Conservation (phyloP, 257 asterid species). For the Solanum tacnaense region DNA sequence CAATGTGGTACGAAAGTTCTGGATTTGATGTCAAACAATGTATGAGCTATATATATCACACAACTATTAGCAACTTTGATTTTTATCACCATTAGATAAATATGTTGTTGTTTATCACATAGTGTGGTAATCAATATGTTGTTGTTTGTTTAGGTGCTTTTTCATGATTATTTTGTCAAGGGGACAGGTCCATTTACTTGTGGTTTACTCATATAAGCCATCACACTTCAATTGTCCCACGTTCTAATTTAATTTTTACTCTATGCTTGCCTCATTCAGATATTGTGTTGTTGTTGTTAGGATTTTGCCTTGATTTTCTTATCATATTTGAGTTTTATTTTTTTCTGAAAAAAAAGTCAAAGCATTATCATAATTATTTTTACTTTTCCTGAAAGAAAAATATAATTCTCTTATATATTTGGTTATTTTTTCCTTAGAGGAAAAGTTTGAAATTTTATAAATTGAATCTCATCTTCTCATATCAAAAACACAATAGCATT, state of each 20-base stretch:
- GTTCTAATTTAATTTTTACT: not conserved
- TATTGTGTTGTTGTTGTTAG: not conserved
- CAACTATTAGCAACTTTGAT: not conserved
- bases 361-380: no score
- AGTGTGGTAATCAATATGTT: not conserved
- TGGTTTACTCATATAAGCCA: not conserved
- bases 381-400: no score
- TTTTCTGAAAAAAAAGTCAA: no score
- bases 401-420: no score
- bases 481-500: not conserved
- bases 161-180: not conserved
- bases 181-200: not conserved
- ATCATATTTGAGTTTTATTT: no score
- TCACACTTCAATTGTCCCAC: not conserved
- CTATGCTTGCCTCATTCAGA: not conserved
- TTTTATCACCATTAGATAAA: not conserved
- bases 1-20: not conserved
- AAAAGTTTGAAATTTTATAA: no score
- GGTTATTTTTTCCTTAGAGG: not conserved
- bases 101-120: no score
- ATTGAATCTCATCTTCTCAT: not conserved
- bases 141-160: not conserved
- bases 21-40: not conserved
- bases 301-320: not conserved
- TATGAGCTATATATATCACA: not conserved